A percentile compares a stretch with the other conserved stretches of the same genome.
Evolutionary conservation across 352 stramenopile genomes (phyloP).

Genomic region (Hyaloperonospora arabidopsidis): DNA sequence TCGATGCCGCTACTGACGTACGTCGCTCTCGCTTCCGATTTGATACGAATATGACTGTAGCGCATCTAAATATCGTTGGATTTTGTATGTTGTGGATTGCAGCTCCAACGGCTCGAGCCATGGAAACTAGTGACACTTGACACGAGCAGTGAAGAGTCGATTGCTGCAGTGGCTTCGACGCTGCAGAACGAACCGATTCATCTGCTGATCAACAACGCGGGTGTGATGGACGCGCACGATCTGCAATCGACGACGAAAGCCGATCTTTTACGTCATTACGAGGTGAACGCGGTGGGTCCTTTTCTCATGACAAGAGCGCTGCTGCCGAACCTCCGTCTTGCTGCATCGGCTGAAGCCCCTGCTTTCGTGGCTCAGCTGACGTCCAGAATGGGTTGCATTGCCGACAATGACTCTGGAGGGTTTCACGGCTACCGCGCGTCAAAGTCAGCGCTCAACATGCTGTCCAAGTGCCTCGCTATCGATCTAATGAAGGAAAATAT

Average conservation of each 20-base stretch:
- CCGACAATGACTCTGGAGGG: conserved; percentile 48
- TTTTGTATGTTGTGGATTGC: conserved; percentile 2
- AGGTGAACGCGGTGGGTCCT: conserved; percentile 61
- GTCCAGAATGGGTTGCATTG: conserved; percentile 53
- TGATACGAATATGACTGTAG: background rate
- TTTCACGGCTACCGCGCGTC: conserved; percentile 73
- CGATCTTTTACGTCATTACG: conserved; percentile 42
- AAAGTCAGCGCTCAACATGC: conserved; percentile 77
- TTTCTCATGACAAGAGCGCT: conserved; percentile 57
- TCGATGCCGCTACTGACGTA: conserved; percentile 14
- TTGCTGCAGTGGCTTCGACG: conserved; percentile 24
- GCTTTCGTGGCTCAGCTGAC: conserved; percentile 55
- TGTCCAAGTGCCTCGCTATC: conserved; percentile 45
- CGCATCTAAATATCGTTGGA: background rate
- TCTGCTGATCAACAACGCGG: conserved; percentile 59
- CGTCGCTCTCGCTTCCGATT: background rate
- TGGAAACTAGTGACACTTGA: conserved; percentile 26
- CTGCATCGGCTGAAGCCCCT: conserved; percentile 22
- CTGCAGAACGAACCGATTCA: conserved; percentile 40
- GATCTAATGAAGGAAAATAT: conserved; percentile 53
- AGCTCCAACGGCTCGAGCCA: conserved; percentile 16
- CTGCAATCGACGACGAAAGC: conserved; percentile 32
- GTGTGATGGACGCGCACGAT: conserved; percentile 18
- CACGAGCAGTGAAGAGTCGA: conserved; percentile 25
- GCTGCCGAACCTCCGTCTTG: conserved; percentile 43